These are phyloP conservation scores for Didymella exigua DNA, from an alignment of 2,329 filamentous ascomycete species.

Conservation along the genomic window DNA sequence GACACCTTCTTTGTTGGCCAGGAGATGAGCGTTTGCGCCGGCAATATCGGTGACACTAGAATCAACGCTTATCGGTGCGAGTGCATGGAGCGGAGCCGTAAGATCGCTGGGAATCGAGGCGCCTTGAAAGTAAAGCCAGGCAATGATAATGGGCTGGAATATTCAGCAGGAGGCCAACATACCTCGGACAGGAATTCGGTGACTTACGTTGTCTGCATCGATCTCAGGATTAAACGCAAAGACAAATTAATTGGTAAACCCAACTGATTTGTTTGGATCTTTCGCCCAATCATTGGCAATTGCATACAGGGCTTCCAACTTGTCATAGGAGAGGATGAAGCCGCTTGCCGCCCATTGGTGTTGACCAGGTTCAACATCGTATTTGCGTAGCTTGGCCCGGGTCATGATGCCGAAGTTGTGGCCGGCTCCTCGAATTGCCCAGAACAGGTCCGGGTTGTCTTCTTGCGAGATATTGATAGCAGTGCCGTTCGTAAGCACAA, in stretches of 20 bases:
- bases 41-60: neutral
- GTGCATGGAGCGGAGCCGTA: neutral
- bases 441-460: conserved; percentile 48
- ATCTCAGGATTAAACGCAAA: neutral
- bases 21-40: neutral
- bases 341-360: conserved; percentile 3
- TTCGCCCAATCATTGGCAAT: neutral
- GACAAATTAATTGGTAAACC: neutral
- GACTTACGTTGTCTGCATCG: neutral
- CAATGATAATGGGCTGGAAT: neutral
- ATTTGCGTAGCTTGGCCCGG: conserved; percentile 24
- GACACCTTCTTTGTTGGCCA: neutral
- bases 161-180: neutral
- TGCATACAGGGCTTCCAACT: neutral
- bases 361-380: conserved; percentile 17
- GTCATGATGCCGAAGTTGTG: conserved; percentile 45
- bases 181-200: fast-evolving
- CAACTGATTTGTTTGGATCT: neutral
- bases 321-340: conserved; percentile 1
- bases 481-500: conserved; percentile 49
- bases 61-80: neutral
- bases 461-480: conserved; percentile 37
- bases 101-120: neutral
- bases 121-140: neutral
- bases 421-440: conserved; percentile 45